Evolutionary conservation across 2,329 filamentous ascomycete genomes (phyloP), one percentile per base, ranked within the genome.

Genomic region (Aspergillus sp.): DNA sequence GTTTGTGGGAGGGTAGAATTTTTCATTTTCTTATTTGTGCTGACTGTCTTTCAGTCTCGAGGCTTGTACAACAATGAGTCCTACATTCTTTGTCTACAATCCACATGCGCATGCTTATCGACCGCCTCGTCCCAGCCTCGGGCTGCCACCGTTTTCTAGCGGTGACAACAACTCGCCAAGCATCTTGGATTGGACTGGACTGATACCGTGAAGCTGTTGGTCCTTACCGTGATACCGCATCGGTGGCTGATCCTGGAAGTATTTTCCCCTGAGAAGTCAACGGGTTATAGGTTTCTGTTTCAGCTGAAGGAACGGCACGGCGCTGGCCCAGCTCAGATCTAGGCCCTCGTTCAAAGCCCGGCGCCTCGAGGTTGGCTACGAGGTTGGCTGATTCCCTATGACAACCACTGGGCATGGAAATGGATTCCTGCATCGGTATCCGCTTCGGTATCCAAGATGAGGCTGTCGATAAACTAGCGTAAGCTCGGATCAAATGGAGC

Each of bases 391-490:
- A 47, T 47, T 16, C 22, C 20, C 22, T 56, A 42, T 16, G 10
- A 22, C 39, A 50, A n/a, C 16, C 14, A 42, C 16, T 51, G 16
- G 16, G 49, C 26, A 47, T 42, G 54, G 26, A 47, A 47, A 56
- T 45, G n/a, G 14, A 12, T 51, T 51, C 42, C 47, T 54, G 58
- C 51, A 54, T 54, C 32, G 39, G 42, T 32, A 31, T 51, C 45
- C 55, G 58, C 51, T 54, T 60, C 32, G 39, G 42, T 32, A 45
- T 51, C 45, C 55, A 32, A 55, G 52, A 57, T 58, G 56, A 58
- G 22, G 52, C 59, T 39, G 56, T 55, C 53, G 52, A 61, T 61
- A 55, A 58, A 50, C 54, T 57, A 60, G 58, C 55, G 58, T 56
- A 57, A 60, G 58, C 55, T 60, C 52, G 51, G 51, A 60, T 57